Evolutionary conservation across 306 rosid genomes (phyloP), one percentile per base, ranked within the genome.

Genomic region (Cicer judaicum): DNA sequence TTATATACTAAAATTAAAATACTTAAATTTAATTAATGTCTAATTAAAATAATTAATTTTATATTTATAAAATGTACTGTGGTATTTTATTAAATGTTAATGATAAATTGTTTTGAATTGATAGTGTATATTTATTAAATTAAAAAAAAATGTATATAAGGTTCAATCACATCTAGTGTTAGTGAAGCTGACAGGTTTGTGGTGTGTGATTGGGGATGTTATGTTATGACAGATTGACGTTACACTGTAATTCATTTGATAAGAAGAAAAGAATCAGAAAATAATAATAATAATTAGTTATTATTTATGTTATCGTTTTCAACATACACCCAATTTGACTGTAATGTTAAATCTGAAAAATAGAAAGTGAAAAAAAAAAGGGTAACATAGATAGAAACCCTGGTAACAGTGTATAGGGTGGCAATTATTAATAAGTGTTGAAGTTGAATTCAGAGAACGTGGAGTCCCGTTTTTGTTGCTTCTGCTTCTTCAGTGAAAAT

Each of bases 101-200:
- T 24, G n/a, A 24, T 24, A 2, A 24, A 24, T 2, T 24, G 29
- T 24, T 24, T 24, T 24, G 29, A 24, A 24, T 24, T 24, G 3
- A 24, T 2, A 24, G 29, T 24, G 29, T 2, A 24, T 24, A 24
- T 2, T 2, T 2, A 24, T 24, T 24, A 24, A 24, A 24, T 24
- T 24, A 24, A 24, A 24, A 24, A 24, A 24, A 19, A 19, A 24
- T 24, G 2, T 24, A 24, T 24, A 24, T 24, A 24, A 24, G 83
- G 90, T 83, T 81, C 77, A 62, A 84, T 84, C 87, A 82, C 80
- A 84, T 87, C 91, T 65, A 10, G 29, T 63, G 48, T 63, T 46
- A 76, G 81, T 60, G 55, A 52, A 29, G 46, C 64, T 78, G 92
- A 76, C 96, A 76, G 75, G 56, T 77, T 54, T 64, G 82, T 64